phyloP scores from a whole-genome alignment of 495 filamentous ascomycete genomes.

The Penicillium coprophilum region DNA sequence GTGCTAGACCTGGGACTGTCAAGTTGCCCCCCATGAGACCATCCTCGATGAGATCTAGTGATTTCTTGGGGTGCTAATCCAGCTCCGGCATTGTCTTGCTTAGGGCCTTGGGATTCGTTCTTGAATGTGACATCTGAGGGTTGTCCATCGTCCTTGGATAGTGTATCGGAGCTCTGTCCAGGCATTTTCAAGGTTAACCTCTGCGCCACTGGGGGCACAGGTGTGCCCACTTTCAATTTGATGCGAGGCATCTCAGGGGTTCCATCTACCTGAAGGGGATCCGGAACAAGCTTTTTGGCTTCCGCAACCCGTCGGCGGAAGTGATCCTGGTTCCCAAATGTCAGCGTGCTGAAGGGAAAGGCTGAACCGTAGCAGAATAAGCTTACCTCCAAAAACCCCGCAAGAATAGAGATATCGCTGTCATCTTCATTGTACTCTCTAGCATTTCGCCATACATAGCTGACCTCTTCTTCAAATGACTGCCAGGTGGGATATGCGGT shows the following conservation, averaged over 20 bases:
- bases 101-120: constrained; percentile 48
- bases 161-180: constrained; percentile 33
- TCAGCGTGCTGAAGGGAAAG: constrained; percentile 26
- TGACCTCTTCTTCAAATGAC: constrained; percentile 73
- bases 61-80: constrained; percentile 42
- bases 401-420: constrained; percentile 71
- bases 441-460: constrained; percentile 82
- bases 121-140: constrained; percentile 49
- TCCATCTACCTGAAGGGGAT: constrained; percentile 66
- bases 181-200: constrained; percentile 44
- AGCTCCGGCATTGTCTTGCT: constrained; percentile 48
- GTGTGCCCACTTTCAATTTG: constrained; percentile 66
- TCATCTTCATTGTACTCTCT: constrained; percentile 85
- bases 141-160: constrained; percentile 30
- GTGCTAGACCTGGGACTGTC: constrained; percentile 26
- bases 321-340: constrained; percentile 44
- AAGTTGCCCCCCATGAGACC: constrained; percentile 20
- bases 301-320: constrained; percentile 65
- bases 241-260: constrained; percentile 40
- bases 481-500: constrained; percentile 77
- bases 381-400: constrained; percentile 71
- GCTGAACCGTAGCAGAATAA: background rate
- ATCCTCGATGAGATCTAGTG: constrained; percentile 22
- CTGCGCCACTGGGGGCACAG: constrained; percentile 49
- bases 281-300: constrained; percentile 63